Percentiles rank a stretch among this genome's conserved stretches.
These are phyloP conservation scores for Ascochyta pisi DNA, from an alignment of 2,329 filamentous ascomycete genomes.

Conservation along the genomic window DNA sequence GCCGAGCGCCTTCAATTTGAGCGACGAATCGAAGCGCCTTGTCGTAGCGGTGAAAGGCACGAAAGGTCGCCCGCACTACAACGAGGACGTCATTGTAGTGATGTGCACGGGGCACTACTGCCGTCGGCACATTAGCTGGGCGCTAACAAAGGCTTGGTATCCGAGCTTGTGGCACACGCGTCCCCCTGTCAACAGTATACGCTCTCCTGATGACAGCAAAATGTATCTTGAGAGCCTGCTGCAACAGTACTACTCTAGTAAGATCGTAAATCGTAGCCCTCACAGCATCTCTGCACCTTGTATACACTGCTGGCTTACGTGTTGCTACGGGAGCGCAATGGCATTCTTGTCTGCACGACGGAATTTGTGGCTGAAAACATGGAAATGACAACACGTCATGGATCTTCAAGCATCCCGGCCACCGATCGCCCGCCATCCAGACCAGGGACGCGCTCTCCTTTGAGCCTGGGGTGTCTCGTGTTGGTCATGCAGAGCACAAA, in stretches of 20 bases:
- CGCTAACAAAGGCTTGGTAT: neutral
- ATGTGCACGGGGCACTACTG: slow-evolving; percentile 14
- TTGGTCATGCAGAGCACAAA: slow-evolving; percentile 13
- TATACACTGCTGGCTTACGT: neutral
- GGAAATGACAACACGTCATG: slow-evolving; percentile 16
- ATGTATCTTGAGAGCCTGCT: neutral
- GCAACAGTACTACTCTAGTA: neutral
- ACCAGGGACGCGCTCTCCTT: slow-evolving; percentile 15
- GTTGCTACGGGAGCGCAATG: neutral
- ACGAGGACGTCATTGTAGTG: slow-evolving; percentile 10
- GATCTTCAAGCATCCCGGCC: slow-evolving; percentile 15
- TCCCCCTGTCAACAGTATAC: slow-evolving; percentile 8
- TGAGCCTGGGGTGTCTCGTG: slow-evolving; percentile 13
- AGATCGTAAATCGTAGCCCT: too few relatives aligned
- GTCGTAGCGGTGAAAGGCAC: slow-evolving; percentile 3
- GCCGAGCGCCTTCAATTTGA: neutral
- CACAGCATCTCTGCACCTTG: neutral
- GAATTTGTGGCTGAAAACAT: slow-evolving; percentile 21
- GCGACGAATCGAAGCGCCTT: slow-evolving; percentile 7
- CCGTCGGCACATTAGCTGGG: slow-evolving; percentile 8
- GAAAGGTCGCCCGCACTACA: neutral
- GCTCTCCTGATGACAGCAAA: neutral
- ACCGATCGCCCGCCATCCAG: slow-evolving; percentile 18
- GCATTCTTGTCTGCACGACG: slow-evolving; percentile 5
- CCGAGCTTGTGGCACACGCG: slow-evolving; percentile 15